Evolutionary conservation across 176 grass and related monocot species (phyloP), one percentile per base, ranked within the genome.

Genomic region (Olyra latifolia): DNA sequence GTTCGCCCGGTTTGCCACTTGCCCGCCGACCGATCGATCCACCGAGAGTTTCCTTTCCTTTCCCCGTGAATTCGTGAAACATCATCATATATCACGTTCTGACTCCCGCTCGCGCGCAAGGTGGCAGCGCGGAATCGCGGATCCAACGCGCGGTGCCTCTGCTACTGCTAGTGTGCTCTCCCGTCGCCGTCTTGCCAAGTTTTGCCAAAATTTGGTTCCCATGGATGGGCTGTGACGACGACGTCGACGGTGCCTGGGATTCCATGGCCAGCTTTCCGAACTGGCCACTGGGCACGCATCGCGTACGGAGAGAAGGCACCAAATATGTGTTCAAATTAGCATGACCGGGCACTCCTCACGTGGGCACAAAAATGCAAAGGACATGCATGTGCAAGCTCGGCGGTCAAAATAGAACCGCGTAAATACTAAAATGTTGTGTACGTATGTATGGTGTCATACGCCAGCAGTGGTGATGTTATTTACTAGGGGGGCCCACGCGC

Each of bases 311-410:
- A 17, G 12, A 52, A 68, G 52, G 62, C 69, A 35, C 16, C 52
- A 63, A 14, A 53, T 60, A 62, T 43, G 77, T 19, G n/a, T 16
- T 59, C 69, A 29, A 76, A 71, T n/a, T n/a, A n/a, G 52, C 45
- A 24, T 56, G 10, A 4, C 24, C 24, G 25, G 1, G 55, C 29
- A 70, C 64, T 15, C 17, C 22, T 62, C 54, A 63, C 72, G 45
- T 71, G 78, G 9, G 43, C 77, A 3, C 65, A 4, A 60, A 15
- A 6, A 25, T 61, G 16, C 23, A 28, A 28, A 54, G 69, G 58
- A 64, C 69, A 63, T 12, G 42, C 1, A 11, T 20, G 8, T 17
- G 30, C 22, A 24, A 11, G 9, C 11, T 24, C 54, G 11, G 54
- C 22, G 23, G 22, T 24, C 9, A 57, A 57, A 11, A 24, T 56